Conservation (phyloP, 2,329 filamentous ascomycete genomes). For the Cladophialophora exuberans region DNA sequence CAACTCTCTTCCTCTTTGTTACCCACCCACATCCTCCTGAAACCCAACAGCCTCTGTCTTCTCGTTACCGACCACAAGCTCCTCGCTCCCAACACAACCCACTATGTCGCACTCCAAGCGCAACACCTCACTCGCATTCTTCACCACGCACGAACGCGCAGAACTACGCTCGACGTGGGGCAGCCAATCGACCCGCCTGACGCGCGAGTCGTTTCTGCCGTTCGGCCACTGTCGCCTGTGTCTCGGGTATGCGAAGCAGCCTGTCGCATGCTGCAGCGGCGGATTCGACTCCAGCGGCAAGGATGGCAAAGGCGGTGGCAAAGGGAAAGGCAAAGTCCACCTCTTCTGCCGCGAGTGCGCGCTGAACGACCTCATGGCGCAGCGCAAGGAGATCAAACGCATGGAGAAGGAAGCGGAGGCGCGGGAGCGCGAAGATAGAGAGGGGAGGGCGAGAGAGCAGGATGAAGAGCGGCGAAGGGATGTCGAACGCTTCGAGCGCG, state of each 20-base stretch:
- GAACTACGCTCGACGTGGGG: constrained; percentile 83
- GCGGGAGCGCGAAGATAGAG: constrained; percentile 64
- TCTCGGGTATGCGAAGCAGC: constrained; percentile 76
- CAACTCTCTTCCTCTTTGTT: too few relatives aligned
- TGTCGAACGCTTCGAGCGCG: constrained; percentile 50
- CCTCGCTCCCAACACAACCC: background rate
- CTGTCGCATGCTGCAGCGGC: constrained; percentile 84
- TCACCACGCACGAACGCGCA: constrained; percentile 87
- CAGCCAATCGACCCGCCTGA: constrained; percentile 78
- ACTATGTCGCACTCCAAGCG: constrained; percentile 65
- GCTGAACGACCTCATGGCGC: constrained; percentile 83
- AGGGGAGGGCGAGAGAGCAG: constrained; percentile 63
- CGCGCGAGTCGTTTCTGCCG: constrained; percentile 86
- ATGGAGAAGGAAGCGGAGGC: constrained; percentile 68
- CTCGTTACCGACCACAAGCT: too few relatives aligned
- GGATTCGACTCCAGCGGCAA: constrained; percentile 44
- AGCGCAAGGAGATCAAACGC: constrained; percentile 88
- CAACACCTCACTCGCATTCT: constrained; percentile 89
- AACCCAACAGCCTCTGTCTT: too few relatives aligned
- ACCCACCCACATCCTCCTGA: too few relatives aligned
- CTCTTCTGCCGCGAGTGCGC: constrained; percentile 96
- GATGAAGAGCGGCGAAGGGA: constrained; percentile 72
- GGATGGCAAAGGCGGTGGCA: constrained; percentile 63
- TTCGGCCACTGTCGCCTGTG: constrained; percentile 90
- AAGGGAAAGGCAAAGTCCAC: constrained; percentile 72